A percentile compares a stretch with the other conserved stretches of the same genome.
Evolutionary conservation across 441 rosid species (phyloP).

Genomic region (Erodium texanum): DNA sequence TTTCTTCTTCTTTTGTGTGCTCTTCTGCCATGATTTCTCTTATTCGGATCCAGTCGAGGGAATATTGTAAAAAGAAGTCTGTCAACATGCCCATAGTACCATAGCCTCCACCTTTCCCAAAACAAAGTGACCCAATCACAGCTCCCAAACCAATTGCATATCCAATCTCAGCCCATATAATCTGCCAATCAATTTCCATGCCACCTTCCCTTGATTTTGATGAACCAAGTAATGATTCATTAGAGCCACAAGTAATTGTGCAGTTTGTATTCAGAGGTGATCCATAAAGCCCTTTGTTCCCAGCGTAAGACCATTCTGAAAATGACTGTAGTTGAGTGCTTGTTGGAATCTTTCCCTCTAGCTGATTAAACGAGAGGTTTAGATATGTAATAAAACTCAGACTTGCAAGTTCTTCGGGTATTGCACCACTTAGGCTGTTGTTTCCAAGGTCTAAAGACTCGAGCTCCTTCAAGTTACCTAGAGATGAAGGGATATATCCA

Average conservation of each 20-base stretch:
- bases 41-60: not conserved
- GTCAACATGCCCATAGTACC: constrained; percentile 1
- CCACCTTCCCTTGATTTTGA: not conserved
- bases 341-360: not conserved
- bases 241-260: not conserved
- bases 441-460: constrained; percentile 6
- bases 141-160: constrained; percentile 5
- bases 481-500: not conserved
- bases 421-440: not conserved
- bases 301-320: not conserved
- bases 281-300: constrained; percentile 3
- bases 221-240: not conserved
- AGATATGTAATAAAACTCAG: not conserved
- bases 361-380: not conserved
- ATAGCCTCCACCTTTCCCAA: not conserved
- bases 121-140: not conserved
- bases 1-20: not conserved
- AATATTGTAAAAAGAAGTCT: not conserved
- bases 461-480: constrained; percentile 1
- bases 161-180: not conserved
- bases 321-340: constrained; percentile 2
- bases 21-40: not conserved
- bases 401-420: constrained; percentile 3
- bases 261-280: not conserved
- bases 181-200: not conserved